Base-by-base conservation (phyloP, 73 alveolate genomes). In the Paramecium caudatum region DNA sequence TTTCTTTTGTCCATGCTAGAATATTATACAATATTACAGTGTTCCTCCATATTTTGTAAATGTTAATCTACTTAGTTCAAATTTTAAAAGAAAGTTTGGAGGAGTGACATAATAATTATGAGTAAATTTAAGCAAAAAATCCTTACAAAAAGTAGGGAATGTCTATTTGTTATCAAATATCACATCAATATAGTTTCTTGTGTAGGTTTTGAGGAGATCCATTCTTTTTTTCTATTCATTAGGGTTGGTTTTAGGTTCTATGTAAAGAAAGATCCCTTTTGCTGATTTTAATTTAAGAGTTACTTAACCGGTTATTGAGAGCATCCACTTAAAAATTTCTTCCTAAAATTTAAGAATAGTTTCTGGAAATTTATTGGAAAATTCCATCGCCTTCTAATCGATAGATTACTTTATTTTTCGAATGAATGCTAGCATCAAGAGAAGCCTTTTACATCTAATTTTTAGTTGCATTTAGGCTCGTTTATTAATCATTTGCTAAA, bases 11-110 rank as follows among this genome's bases (percentile, higher is more conserved):
- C 32, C 1, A 74, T 15, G 9, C 80, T 55, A 27, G 17, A 23
- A 1, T 23, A 9, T 27, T 55, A 27, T 19, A 55, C 23, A 23
- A 27, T 55, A 9, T 10, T 55, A 45, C 47, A 41, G 16, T 0
- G 34, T 74, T 37, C 88, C 88, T 19, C 88, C 88, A 13, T 43
- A 19, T 41, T 63, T 41, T 19, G 88, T 74, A 74, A 74, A 74
- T n/a, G 12, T 19, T 74, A 74, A 43, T 19, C 88, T 74, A 15
- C 43, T 45, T 16, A 74, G 25, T 43, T 74, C 88, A 74, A 74
- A 74, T 19, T 74, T 41, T 21, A 21, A 15, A 3, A 41, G 12
- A 27, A 41, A 74, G 46, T 74, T 41, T 16, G 46, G 19, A 41
- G 88, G 69, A 4, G 88, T 10, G 43, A 27, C 17, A 74, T 10